Percentiles rank a stretch among this genome's conserved stretches.
These are phyloP conservation scores for Barnettozyma wickerhamii DNA, from an alignment of 805 yeast species.

Conservation along the genomic window DNA sequence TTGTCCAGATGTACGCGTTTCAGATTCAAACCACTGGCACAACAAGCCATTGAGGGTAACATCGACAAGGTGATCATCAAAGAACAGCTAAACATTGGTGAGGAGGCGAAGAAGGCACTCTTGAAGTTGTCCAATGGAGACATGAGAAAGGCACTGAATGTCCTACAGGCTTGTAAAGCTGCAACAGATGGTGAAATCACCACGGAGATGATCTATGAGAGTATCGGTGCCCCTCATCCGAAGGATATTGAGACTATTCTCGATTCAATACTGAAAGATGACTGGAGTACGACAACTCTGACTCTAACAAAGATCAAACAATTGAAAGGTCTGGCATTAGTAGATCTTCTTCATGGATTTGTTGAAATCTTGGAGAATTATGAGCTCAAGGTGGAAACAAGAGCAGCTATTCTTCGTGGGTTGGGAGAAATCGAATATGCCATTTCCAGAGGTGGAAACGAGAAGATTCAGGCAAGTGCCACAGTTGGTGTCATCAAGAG, in stretches of 20 bases:
- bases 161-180: conserved; percentile 89
- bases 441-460: conserved; percentile 88
- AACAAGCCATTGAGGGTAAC: conserved; percentile 63
- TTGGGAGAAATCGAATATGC: conserved; percentile 89
- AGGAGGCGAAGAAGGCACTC: conserved; percentile 61
- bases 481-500: conserved; percentile 80
- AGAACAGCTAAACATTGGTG: conserved; percentile 57
- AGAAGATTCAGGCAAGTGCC: conserved; percentile 85
- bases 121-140: conserved; percentile 83
- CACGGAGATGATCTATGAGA: conserved; percentile 78
- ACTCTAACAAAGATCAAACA: conserved; percentile 65
- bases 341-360: conserved; percentile 78
- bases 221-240: conserved; percentile 95
- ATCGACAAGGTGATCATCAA: conserved; percentile 61
- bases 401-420: conserved; percentile 62
- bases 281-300: conserved; percentile 74
- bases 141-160: conserved; percentile 93
- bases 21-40: conserved; percentile 79
- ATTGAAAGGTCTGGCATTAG: conserved; percentile 80
- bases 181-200: conserved; percentile 63
- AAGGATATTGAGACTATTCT: conserved; percentile 71
- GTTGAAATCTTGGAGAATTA: conserved; percentile 65
- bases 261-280: conserved; percentile 76
- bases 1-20: conserved; percentile 93
- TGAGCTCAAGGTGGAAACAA: conserved; percentile 57